A percentile compares a stretch with the other conserved stretches of the same genome.
phyloP scores from a whole-genome alignment of 2,329 filamentous ascomycete genomes.

The Aspergillus sojae region DNA sequence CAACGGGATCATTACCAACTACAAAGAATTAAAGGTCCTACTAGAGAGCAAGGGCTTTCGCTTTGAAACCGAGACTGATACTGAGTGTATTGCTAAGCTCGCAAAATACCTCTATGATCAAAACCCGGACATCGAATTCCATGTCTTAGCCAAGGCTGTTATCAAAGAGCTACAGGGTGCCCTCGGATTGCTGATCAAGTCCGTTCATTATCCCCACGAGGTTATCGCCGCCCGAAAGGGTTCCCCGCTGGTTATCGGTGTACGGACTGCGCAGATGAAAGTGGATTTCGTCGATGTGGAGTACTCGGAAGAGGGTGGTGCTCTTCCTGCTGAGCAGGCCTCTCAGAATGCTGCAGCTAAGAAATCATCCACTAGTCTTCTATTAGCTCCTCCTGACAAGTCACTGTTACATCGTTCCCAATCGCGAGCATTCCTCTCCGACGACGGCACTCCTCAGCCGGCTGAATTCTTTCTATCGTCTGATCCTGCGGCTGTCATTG shows the following conservation, averaged over 20 bases:
- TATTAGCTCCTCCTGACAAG: conserved; percentile 87
- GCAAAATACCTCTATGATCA: conserved; percentile 97
- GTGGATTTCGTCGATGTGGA: conserved; percentile 99
- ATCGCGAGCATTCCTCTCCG: conserved; percentile 97
- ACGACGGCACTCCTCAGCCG: conserved; percentile 96
- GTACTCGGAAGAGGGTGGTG: conserved; percentile 78
- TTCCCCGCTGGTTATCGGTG: conserved; percentile 94
- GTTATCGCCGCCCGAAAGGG: conserved; percentile 97
- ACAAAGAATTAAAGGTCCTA: conserved; percentile 97
- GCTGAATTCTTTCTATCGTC: conserved; percentile 99
- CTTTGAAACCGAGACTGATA: conserved; percentile 99
- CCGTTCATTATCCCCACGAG: conserved; percentile 96
- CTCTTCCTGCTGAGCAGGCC: conserved; percentile 88
- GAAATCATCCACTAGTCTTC: conserved; percentile 74
- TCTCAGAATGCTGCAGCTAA: conserved; percentile 96
- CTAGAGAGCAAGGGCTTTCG: conserved; percentile 93
- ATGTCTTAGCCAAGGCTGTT: conserved; percentile 92
- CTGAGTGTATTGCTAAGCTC: conserved; percentile 98
- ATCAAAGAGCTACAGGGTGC: conserved; percentile 98
- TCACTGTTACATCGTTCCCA: conserved; percentile 97
- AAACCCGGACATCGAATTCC: conserved; percentile 93
- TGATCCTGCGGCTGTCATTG: conserved; percentile 95
- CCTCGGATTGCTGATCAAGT: conserved; percentile 96
- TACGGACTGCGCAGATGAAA: conserved; percentile 98
- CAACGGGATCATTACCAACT: conserved; percentile 99